Base-by-base conservation (phyloP, 257 asterid genomes). In the Ajuga chamaepitys region DNA sequence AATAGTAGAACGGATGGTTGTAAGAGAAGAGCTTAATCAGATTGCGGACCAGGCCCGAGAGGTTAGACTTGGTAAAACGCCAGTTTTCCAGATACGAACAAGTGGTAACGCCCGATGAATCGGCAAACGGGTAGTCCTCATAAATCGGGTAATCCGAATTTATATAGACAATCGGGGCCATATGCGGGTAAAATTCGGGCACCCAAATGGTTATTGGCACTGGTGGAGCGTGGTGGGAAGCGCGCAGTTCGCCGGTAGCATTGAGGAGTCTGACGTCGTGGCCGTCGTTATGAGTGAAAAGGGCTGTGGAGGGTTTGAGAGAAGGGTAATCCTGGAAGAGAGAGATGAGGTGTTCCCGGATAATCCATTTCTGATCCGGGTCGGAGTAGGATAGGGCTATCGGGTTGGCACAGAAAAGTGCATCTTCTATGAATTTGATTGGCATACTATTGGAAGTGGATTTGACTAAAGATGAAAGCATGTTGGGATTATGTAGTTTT, bases 351-450 rank as follows among this genome's bases (percentile, higher is more conserved):
- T 87, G 92, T 3, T 80, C 40, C 32, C 86, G 75, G 57, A 87
- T 85, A 10, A 85, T 74, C 87, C 89, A 78, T 74, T 79, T 87
- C 54, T 87, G 88, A 46, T 81, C 78, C 47, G 89, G 95, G 79
- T 83, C 85, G 17, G 77, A 7, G 65, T 87, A 87, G 0, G 92
- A 74, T 10, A 83, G 73, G 16, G 86, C 80, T 35, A 68, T 58
- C 0, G 78, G 76, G 38, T 53, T 32, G 38, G 77, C 64, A 70
- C 88, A 80, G 71, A 83, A 81, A 9, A 87, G 86, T 4, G 95
- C 86, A 14, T 78, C 87, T 50, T 85, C 89, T 17, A 87, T 72
- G 67, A 83, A 81, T 64, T 70, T 64, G 75, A 72, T 60, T 18
- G 85, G 35, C 80, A 55, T 63, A 11, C 70, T 26, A 45, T 18